Percentiles rank a stretch among this genome's conserved stretches.
These are phyloP conservation scores for Planoprotostelium fungivorum DNA, from an alignment of 78 protist species.

Conservation along the genomic window DNA sequence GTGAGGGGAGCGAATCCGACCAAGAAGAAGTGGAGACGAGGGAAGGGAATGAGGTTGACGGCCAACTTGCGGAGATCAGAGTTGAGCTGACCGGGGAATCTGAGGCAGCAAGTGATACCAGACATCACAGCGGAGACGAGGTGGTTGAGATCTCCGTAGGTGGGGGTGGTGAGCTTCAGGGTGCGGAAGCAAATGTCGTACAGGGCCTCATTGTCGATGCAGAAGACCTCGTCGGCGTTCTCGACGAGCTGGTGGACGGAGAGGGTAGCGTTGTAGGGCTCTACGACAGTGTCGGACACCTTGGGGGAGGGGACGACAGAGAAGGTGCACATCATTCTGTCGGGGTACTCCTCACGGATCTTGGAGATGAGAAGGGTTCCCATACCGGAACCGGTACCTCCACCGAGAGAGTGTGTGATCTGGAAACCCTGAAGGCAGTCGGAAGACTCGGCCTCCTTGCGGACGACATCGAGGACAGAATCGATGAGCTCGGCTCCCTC, in stretches of 20 bases:
- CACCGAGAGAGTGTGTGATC: conserved; percentile 98
- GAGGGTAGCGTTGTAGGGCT: conserved; percentile 98
- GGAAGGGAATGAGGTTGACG: conserved; percentile 99
- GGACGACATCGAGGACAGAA: conserved; percentile 92
- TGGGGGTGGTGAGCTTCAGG: conserved; percentile 90
- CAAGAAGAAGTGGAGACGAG: conserved; percentile 98
- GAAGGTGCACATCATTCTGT: conserved; percentile 95
- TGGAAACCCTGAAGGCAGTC: conserved; percentile 99
- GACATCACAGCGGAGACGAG: conserved; percentile 96
- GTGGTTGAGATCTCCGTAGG: conserved; percentile 96
- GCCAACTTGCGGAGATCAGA: conserved; percentile 96
- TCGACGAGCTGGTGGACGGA: conserved; percentile 97
- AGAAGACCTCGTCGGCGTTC: conserved; percentile 91
- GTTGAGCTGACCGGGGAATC: conserved; percentile 99
- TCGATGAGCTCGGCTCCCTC: conserved; percentile 96
- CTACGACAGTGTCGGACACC: conserved; percentile 96
- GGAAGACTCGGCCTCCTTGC: conserved; percentile 96
- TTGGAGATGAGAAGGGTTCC: conserved; percentile 86
- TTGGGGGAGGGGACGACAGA: conserved; percentile 97
- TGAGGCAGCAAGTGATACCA: conserved; percentile 94
- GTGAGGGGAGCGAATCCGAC: conserved; percentile 97
- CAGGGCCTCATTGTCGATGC: conserved; percentile 98
- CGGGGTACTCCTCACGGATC: conserved; percentile 96
- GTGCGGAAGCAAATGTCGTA: conserved; percentile 95
- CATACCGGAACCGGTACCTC: conserved; percentile 99